These are phyloP conservation scores for Teunomyces pallodes DNA, from an alignment of 805 yeast species.

Conservation along the genomic window DNA sequence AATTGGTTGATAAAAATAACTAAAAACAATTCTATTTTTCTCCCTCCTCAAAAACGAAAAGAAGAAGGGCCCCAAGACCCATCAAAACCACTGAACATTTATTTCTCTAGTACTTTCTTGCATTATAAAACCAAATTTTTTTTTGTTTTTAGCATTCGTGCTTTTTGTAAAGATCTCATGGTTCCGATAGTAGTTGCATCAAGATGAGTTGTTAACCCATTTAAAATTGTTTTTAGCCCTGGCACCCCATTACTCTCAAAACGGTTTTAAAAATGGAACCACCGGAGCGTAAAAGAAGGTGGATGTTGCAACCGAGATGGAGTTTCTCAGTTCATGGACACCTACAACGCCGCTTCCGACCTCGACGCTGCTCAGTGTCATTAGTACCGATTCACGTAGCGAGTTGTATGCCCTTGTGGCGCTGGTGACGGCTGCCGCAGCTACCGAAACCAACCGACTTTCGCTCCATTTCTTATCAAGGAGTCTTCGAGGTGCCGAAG, in stretches of 20 bases:
- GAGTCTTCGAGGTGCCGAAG: conserved; percentile 17
- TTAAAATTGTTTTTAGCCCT: background rate
- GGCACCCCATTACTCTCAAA: background rate
- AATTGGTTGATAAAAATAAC: conserved; percentile 14
- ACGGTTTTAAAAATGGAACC: background rate
- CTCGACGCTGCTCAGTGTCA: conserved; percentile 15
- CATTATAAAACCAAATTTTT: background rate
- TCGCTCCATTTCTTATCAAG: conserved; percentile 15
- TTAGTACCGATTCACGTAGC: conserved; percentile 12
- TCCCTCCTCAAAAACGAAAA: too few relatives aligned
- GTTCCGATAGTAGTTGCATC: too few relatives aligned
- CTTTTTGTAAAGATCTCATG: too few relatives aligned
- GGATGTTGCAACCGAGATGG: background rate
- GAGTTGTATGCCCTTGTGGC: conserved; percentile 11
- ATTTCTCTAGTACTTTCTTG: conserved; percentile 2
- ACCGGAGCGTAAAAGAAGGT: background rate
- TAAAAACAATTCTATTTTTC: too few relatives aligned
- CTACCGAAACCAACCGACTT: conserved; percentile 6
- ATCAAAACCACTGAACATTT: background rate
- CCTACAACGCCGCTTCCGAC: conserved; percentile 13
- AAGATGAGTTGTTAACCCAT: too few relatives aligned
- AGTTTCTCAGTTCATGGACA: conserved; percentile 1
- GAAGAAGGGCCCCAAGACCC: too few relatives aligned
- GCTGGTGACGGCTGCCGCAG: conserved; percentile 13
- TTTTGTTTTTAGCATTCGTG: background rate